Evolutionary conservation across 1,284 basidiomycete species (phyloP).

Genomic region (Athelia psychrophila): DNA sequence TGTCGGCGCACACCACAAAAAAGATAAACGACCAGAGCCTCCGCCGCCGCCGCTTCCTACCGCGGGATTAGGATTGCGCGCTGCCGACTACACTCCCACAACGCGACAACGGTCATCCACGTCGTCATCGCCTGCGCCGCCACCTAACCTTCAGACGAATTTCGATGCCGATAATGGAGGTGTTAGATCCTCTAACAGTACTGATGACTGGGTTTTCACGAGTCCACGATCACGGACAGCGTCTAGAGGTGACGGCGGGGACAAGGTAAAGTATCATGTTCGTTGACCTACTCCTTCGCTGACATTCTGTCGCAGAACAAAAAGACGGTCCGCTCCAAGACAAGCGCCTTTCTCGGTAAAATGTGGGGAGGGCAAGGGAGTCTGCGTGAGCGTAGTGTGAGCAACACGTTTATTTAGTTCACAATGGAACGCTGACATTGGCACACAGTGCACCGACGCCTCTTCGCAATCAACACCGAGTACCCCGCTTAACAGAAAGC

Average conservation of each 20-base stretch:
- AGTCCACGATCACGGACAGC: constrained; percentile 36
- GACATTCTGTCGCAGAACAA: constrained; percentile 31
- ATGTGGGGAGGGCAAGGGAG: constrained; percentile 67
- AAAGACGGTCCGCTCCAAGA: constrained; percentile 69
- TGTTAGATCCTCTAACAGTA: background rate
- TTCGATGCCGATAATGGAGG: background rate
- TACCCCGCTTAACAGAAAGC: constrained; percentile 23
- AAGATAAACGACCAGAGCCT: constrained; percentile 43
- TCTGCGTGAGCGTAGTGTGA: constrained; percentile 67
- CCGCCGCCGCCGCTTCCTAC: constrained; percentile 45
- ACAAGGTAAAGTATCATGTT: constrained; percentile 36
- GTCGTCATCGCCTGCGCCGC: constrained; percentile 14
- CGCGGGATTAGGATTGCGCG: constrained; percentile 1
- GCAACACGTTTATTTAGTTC: constrained; percentile 21
- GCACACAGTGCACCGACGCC: constrained; percentile 42
- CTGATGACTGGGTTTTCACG: constrained; percentile 48
- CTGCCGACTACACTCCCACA: constrained; percentile 5
- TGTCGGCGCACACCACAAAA: constrained; percentile 31
- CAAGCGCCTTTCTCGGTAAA: constrained; percentile 73
- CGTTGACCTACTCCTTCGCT: background rate
- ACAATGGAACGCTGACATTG: constrained; percentile 5
- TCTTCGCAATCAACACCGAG: constrained; percentile 16
- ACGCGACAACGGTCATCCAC: constrained; percentile 34
- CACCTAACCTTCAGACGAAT: background rate
- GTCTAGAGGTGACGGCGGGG: constrained; percentile 39